Base-by-base conservation (phyloP, 2,329 filamentous ascomycete species). In the Aspergillus oerlinghausenensis region DNA sequence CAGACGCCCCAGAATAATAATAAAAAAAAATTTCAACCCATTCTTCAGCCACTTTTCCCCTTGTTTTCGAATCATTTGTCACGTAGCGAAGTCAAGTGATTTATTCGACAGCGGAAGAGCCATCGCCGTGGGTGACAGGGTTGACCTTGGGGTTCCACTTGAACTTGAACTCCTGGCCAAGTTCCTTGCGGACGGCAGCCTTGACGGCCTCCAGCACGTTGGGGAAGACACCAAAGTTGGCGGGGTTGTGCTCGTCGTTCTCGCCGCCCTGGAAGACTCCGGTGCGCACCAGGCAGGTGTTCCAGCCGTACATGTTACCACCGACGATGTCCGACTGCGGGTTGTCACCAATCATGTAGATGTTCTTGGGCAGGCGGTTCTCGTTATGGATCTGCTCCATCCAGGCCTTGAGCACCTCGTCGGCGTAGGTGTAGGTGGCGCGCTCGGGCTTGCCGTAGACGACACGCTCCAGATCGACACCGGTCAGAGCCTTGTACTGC, bases 291-390 rank as follows among this genome's bases (percentile, higher is more conserved):
- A 91, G 76, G 69, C 88, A 90, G 3, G 88, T 90, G 76, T 91
- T 91, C 88, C 88, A 91, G 58, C 87, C 87, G 73, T 91, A 90
- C 82, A 87, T 88, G 80, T 91, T 91, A 60, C 88, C 88, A 60
- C 88, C 88, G 61, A 88, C 80, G 67, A 90, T 89, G 70, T 90
- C 87, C 26, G 85, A 88, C 26, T 85, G 84, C 6, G 87, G 87
- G 77, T 89, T 90, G 74, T 90, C 87, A 62, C 87, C 87, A 55
- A 90, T 78, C 87, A 90, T 90, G 80, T 90, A 90, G 71, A 89
- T 80, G 75, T 89, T 88, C 71, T 83, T 72, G 3, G 87, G 86
- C 45, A 89, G 77, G 58, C 76, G 79, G 78, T 88, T 85, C 73
- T 90, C 87, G 68, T 84, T 84, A 79, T 91, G 88, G 62, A 91